A percentile compares a stretch with the other conserved stretches of the same genome.
Conservation (phyloP, 805 yeast genomes). For the Candida andamanensis region DNA sequence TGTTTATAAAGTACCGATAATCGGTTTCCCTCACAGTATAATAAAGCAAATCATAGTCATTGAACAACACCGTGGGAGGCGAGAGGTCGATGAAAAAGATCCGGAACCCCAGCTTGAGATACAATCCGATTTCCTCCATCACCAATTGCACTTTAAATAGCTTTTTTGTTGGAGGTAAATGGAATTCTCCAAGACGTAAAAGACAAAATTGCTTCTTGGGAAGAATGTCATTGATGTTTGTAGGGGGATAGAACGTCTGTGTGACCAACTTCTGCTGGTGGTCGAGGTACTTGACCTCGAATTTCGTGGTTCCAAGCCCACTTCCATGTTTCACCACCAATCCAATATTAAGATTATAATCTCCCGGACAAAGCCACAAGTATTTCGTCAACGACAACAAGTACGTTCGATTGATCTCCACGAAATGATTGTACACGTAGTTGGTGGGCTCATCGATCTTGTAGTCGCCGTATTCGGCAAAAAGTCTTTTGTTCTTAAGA, state of each 20-base stretch:
- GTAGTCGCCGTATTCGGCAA: slow-evolving; percentile 43
- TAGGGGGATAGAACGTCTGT: slow-evolving; percentile 50
- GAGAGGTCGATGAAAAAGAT: slow-evolving; percentile 41
- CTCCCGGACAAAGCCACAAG: slow-evolving; percentile 44
- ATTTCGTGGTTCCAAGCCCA: slow-evolving; percentile 57
- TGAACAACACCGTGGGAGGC: slow-evolving; percentile 36
- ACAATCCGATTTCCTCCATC: slow-evolving; percentile 55
- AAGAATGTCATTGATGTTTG: slow-evolving; percentile 52
- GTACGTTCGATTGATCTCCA: slow-evolving; percentile 47
- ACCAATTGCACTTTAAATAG: slow-evolving; percentile 31
- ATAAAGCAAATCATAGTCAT: slow-evolving; percentile 39
- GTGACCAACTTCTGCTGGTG: slow-evolving; percentile 20
- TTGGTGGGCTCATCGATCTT: slow-evolving; percentile 45
- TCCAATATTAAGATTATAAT: slow-evolving; percentile 48
- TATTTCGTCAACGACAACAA: slow-evolving; percentile 42
- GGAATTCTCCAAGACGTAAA: slow-evolving; percentile 47
- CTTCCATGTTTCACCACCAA: slow-evolving; percentile 47
- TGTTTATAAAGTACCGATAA: slow-evolving; percentile 39
- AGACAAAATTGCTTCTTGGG: slow-evolving; percentile 48
- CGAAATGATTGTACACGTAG: slow-evolving; percentile 38
- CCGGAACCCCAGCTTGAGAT: slow-evolving; percentile 47
- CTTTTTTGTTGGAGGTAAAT: slow-evolving; percentile 19
- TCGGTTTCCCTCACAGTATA: slow-evolving; percentile 37
- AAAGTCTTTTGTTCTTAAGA: slow-evolving; percentile 47
- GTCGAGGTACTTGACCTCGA: slow-evolving; percentile 36